A percentile compares a stretch with the other conserved stretches of the same genome.
Conservation (phyloP, 2,329 filamentous ascomycete species). For the Colletotrichum neosansevieriae region DNA sequence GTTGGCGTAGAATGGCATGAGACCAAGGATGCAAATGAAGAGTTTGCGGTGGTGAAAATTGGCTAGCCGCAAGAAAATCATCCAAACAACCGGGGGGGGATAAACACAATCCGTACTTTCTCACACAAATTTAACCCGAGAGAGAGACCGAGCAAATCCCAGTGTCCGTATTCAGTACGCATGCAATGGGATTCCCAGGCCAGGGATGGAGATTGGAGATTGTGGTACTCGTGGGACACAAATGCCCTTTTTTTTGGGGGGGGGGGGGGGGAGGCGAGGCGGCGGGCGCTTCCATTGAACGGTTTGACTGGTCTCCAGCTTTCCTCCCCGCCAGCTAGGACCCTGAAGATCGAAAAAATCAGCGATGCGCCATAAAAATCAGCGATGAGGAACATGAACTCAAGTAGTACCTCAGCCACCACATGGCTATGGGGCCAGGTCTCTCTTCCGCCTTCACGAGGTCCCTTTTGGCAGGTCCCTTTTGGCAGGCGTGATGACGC, state of each 20-base stretch:
- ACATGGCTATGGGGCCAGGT: slow-evolving; percentile 23
- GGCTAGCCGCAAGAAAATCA: background rate
- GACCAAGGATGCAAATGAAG: too few species aligned
- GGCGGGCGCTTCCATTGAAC: slow-evolving; percentile 27
- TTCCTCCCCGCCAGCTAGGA: slow-evolving; percentile 15
- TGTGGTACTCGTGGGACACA: background rate
- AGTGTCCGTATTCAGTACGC: background rate
- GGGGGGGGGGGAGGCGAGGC: background rate
- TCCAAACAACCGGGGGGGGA: background rate
- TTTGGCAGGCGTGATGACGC: background rate
- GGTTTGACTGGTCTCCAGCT: background rate
- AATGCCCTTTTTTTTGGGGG: too few species aligned
- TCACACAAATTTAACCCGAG: too few species aligned
- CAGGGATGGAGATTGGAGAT: slow-evolving; percentile 20
- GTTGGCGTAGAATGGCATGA: too few species aligned
- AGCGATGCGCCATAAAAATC: slow-evolving; percentile 38
- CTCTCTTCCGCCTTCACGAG: background rate
- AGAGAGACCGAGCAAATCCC: background rate
- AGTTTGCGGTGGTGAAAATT: too few species aligned
- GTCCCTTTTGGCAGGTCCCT: too few species aligned
- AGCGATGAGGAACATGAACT: slow-evolving; percentile 31
- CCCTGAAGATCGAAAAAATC: slow-evolving; percentile 37
- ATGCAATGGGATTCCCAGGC: slow-evolving; percentile 22
- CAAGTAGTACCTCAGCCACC: background rate
- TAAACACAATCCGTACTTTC: background rate